Percentiles rank a stretch among this genome's conserved stretches.
Conservation (phyloP, 345 rosid genomes). For the Populus euphratica region DNA sequence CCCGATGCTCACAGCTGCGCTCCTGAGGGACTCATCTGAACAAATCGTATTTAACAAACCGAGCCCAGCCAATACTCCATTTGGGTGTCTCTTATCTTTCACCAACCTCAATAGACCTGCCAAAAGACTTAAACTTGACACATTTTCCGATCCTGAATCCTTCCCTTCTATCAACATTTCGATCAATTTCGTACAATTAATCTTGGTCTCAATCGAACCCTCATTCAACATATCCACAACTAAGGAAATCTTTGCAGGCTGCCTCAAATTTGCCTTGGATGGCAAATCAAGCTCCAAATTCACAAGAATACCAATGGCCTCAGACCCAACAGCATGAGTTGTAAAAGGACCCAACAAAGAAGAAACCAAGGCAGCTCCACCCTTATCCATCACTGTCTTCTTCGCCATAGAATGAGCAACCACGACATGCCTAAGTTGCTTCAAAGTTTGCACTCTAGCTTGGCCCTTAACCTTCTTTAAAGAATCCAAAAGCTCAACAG, state of each 20-base stretch:
- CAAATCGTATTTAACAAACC: constrained; percentile 50
- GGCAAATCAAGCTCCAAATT: constrained; percentile 60
- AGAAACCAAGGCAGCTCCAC: constrained; percentile 50
- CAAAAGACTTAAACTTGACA: constrained; percentile 55
- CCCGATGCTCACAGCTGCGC: constrained; percentile 50
- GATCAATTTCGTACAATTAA: constrained; percentile 53
- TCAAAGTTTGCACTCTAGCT: constrained; percentile 58
- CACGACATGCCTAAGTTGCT: constrained; percentile 58
- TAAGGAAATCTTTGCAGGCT: constrained; percentile 57
- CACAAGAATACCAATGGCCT: constrained; percentile 59
- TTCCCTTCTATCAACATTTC: constrained; percentile 46
- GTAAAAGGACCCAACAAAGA: constrained; percentile 60
- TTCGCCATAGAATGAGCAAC: constrained; percentile 44
- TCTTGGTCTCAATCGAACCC: constrained; percentile 56
- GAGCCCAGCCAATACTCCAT: constrained; percentile 50
- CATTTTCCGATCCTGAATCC: constrained; percentile 48
- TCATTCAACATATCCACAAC: constrained; percentile 65
- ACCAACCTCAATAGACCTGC: constrained; percentile 61
- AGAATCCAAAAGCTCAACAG: constrained; percentile 45
- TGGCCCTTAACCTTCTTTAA: constrained; percentile 66
- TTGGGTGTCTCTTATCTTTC: constrained; percentile 50
- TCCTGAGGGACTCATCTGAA: constrained; percentile 35
- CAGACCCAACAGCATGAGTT: constrained; percentile 62
- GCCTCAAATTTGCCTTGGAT: constrained; percentile 48
- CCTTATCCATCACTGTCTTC: constrained; percentile 48